Conservation (phyloP, 257 asterid genomes). For the Avicennia marina region DNA sequence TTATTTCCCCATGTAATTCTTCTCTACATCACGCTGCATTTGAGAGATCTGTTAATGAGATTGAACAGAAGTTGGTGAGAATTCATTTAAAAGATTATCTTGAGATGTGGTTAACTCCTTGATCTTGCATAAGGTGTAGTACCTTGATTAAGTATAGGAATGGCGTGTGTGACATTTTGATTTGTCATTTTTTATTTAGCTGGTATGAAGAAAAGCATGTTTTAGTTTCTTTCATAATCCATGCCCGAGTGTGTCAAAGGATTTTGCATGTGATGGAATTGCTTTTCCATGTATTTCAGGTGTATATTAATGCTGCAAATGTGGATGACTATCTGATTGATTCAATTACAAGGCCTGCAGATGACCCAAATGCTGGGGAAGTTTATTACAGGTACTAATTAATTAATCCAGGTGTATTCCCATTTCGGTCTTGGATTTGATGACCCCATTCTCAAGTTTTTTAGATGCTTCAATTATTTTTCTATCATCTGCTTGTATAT, state of each 20-base stretch:
- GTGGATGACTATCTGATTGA: constrained; percentile 81
- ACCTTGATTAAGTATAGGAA: background rate
- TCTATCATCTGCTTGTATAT: no score
- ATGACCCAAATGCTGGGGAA: constrained; percentile 90
- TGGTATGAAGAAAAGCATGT: no score
- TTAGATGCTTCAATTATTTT: background rate
- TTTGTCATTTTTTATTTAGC: background rate
- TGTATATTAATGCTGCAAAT: constrained; percentile 67
- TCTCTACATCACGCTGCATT: background rate
- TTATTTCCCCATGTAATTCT: background rate
- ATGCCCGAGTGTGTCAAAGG: no score
- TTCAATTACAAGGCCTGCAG: constrained; percentile 77
- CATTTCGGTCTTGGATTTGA: background rate
- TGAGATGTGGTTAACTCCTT: background rate
- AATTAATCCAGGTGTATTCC: background rate
- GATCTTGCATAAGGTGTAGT: background rate
- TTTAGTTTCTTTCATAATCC: no score
- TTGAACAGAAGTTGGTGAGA: background rate
- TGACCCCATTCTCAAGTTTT: no score
- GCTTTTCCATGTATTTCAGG: constrained; percentile 37
- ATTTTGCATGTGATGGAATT: background rate
- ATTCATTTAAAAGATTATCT: background rate
- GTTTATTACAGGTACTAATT: constrained; percentile 74
- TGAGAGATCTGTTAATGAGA: background rate
- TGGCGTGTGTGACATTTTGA: background rate